These are phyloP conservation scores for Bisporella sp. DNA, from an alignment of 2,329 filamentous ascomycete species.

Conservation along the genomic window DNA sequence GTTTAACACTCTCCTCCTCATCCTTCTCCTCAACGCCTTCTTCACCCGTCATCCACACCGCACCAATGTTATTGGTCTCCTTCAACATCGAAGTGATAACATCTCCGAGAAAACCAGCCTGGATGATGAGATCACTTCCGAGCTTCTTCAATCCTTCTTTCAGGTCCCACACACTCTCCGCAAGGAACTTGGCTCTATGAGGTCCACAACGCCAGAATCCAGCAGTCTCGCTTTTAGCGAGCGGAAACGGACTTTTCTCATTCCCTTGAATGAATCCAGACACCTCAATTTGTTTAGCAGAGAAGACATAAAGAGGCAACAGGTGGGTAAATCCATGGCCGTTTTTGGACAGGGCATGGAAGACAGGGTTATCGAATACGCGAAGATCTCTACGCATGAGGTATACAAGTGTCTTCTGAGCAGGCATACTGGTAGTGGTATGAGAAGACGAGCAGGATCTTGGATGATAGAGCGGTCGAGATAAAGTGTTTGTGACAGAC, in stretches of 20 bases:
- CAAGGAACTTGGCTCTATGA: conserved; percentile 64
- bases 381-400: conserved; percentile 67
- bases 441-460: neutral
- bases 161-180: conserved; percentile 66
- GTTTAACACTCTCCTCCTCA: conserved; percentile 52
- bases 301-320: conserved; percentile 63
- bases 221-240: conserved; percentile 58
- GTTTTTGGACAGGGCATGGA: conserved; percentile 48
- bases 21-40: conserved; percentile 61
- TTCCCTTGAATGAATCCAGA: conserved; percentile 59
- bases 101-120: conserved; percentile 54
- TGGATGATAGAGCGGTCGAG: neutral
- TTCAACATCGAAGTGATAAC: conserved; percentile 51
- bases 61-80: conserved; percentile 40
- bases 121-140: conserved; percentile 54
- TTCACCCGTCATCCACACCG: conserved; percentile 69
- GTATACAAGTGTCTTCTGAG: conserved; percentile 57
- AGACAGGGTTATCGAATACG: conserved; percentile 66
- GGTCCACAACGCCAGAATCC: conserved; percentile 69
- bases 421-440: conserved; percentile 19
- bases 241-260: conserved; percentile 55
- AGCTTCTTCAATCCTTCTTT: conserved; percentile 53
- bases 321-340: conserved; percentile 58
- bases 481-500: neutral
- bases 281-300: conserved; percentile 64